Base-by-base conservation (phyloP, 768 basidiomycete species). In the Leccinum aurantiacum region DNA sequence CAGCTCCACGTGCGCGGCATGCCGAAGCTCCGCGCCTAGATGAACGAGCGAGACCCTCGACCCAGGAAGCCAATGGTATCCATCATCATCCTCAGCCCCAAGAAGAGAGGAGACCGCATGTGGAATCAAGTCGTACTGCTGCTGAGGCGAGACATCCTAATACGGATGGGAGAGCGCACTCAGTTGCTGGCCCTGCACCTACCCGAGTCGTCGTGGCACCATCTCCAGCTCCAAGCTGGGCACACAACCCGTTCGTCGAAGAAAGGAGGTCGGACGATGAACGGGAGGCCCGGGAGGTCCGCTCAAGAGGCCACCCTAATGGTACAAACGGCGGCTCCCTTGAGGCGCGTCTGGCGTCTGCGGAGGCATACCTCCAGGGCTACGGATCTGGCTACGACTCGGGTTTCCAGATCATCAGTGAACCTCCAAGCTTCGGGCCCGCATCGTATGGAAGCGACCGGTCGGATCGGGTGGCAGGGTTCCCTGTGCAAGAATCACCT, bases 331-430 rank as follows among this genome's bases (percentile, higher is more conserved):
- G 60, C 64, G 56, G 25, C 56, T 22, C 17, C 15, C 55, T 62
- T 51, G 63, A 31, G 2, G 27, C 63, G 49, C 73, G 62, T 55
- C 69, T 65, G 57, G 74, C 75, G 2, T 78, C 76, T 11, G 73
- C 77, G 1, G 67, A 68, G 13, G 77, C 77, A 4, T 78, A 78
- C 55, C 27, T 73, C 24, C 67, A 66, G 31, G 77, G 77, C 15
- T 78, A 72, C 37, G 74, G 71, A 17, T 64, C 61, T 10, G 77
- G 77, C n/a, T 77, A 76, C 37, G 69, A 61, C 17, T 68, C 72
- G 0, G 72, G 72, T 3, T 60, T 74, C 24, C 66, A 66, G 8
- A 57, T 73, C 3, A 52, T 55, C 29, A 69, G 55, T 47, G 70
- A 64, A 15, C 60, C 69, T 1, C 1, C 53, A 6, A 8, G 56